Evolutionary conservation across 148 eudicot genomes (phyloP), one percentile per base, ranked within the genome.

Genomic region (Chenopodium album): DNA sequence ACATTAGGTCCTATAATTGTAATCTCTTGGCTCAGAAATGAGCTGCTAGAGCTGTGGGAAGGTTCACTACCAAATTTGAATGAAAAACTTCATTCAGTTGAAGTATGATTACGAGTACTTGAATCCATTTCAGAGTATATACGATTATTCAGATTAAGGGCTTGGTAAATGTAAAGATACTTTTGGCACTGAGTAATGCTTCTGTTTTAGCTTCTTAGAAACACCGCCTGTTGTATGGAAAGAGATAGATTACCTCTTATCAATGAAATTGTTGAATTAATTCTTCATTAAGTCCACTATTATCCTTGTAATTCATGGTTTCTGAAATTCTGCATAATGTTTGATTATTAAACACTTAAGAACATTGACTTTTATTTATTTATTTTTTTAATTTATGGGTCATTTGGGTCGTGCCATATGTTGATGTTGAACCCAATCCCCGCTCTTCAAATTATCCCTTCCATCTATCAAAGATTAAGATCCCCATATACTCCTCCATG

Each of bases 1-100:
- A 96, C 98, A 7, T 82, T 96, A 77, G 97, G 98, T 71, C 99
- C 99, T 8, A 85, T 94, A 74, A 69, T 96, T 13, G 82, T 91
- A 29, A 75, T 94, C 50, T 91, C 99, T 29, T 96, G 99, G 99
- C 85, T 86, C 86, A 90, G 92, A 75, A 91, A 86, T 71, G 99
- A 96, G 76, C 87, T 96, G 2, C 73, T 83, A 69, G 99, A 96
- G 81, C 88, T 96, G 26, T 96, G 99, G 97, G 99, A 96, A 84
- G 99, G 99, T 84, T 66, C 90, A n/a, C 32, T 85, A 31, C 83
- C 84, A 12, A 86, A 81, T 77, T 69, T 80, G 75, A 87, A 81
- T 26, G 98, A 96, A 50, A 96, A 96, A 86, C 23, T 84, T 80
- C 97, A 82, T 86, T 78, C 84, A 0, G 82, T 85, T 9, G 93